phyloP scores from a whole-genome alignment of 2,329 filamentous ascomycete genomes.

The Fusarium brachygibbosum region DNA sequence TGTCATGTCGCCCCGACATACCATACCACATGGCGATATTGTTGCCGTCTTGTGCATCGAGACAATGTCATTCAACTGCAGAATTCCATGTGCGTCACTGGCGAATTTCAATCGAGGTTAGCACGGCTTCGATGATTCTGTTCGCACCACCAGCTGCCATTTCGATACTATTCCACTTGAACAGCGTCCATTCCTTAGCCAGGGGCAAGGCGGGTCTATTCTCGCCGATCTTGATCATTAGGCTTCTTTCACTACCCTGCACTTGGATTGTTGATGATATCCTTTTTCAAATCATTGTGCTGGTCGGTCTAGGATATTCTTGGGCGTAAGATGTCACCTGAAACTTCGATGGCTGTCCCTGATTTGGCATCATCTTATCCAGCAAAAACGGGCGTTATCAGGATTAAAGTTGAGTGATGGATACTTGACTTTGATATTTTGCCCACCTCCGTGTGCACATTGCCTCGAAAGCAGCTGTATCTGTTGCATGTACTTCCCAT shows the following conservation, averaged over 20 bases:
- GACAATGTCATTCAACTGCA: constrained; percentile 22
- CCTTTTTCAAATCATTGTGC: constrained; percentile 12
- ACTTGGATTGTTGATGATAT: not conserved
- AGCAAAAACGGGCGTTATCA: not conserved
- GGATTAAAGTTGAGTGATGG: not conserved
- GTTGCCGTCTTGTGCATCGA: constrained; percentile 18
- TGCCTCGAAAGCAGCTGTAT: not conserved
- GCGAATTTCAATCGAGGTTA: constrained; percentile 40
- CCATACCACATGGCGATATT: constrained; percentile 30
- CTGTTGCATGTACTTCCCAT: not conserved
- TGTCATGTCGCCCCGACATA: constrained; percentile 22
- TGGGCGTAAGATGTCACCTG: not conserved
- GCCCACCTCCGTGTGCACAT: not conserved
- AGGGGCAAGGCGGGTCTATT: constrained; percentile 34
- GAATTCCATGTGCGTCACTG: constrained; percentile 32
- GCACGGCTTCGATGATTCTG: constrained; percentile 7
- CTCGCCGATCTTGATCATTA: constrained; percentile 20
- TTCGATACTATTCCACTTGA: constrained; percentile 19
- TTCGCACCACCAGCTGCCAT: constrained; percentile 14
- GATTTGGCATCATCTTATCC: not conserved
- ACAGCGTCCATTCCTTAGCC: constrained; percentile 24
- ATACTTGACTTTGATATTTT: not conserved
- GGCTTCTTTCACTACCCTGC: constrained; percentile 31
- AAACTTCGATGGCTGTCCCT: not conserved
- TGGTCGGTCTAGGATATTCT: not conserved